Evolutionary conservation across 768 basidiomycete species (phyloP).

Genomic region (Pisolithus tinctorius): DNA sequence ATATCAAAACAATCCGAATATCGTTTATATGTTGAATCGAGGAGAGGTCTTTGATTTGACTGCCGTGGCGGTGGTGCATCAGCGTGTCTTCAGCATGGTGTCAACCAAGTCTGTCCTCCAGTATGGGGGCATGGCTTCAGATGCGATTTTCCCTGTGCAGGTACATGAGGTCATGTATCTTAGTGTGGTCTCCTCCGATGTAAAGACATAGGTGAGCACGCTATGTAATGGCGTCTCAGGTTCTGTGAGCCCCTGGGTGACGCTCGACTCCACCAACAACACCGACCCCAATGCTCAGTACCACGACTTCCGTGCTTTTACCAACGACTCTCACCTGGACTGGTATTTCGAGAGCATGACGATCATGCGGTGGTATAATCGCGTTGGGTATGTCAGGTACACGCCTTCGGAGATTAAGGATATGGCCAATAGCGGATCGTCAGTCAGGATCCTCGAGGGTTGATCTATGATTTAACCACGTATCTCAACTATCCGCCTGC

Average conservation of each 20-base stretch:
- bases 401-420: conserved; percentile 68
- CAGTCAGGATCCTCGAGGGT: conserved; percentile 83
- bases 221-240: conserved; percentile 85
- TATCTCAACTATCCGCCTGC: conserved; percentile 72
- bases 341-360: conserved; percentile 99
- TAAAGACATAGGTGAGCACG: conserved; percentile 62
- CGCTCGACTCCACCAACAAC: conserved; percentile 69
- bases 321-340: conserved; percentile 87
- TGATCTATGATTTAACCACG: conserved; percentile 81
- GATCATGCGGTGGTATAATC: conserved; percentile 80
- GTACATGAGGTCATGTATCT: conserved; percentile 31
- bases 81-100: conserved; percentile 63
- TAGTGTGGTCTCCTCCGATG: not conserved
- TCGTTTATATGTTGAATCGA: conserved; percentile 75
- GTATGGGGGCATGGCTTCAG: conserved; percentile 74
- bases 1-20: conserved; percentile 54
- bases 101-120: conserved; percentile 66
- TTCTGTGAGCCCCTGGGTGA: conserved; percentile 77
- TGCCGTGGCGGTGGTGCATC: conserved; percentile 57
- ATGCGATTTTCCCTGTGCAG: conserved; percentile 90
- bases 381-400: conserved; percentile 84
- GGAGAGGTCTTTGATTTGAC: conserved; percentile 94
- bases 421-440: conserved; percentile 54
- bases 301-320: conserved; percentile 91
- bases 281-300: conserved; percentile 74